Base-by-base conservation (phyloP, 1,284 basidiomycete genomes). In the Pascua guehoae region DNA sequence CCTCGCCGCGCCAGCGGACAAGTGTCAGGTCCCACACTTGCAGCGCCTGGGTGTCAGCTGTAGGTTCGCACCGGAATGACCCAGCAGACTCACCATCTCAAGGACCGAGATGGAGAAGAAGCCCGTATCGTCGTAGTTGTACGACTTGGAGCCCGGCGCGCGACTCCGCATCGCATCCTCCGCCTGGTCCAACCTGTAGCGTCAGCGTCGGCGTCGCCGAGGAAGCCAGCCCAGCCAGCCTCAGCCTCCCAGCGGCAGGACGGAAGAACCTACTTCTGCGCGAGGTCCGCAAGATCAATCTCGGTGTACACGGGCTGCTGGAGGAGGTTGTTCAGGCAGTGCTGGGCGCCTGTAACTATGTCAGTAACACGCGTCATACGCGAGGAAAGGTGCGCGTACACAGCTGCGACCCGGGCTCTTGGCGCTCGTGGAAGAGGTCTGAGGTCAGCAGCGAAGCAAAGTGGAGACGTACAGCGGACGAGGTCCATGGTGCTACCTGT, bases 41-140 rank as follows among this genome's bases (percentile, higher is more conserved):
- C 50, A 96, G 75, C 0, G 91, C 92, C 67, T 68, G 47, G 17
- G 7, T 32, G 41, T 55, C 16, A 56, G 58, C 41, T 12, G 0
- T 15, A 9, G 18, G 8, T n/a, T n/a, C n/a, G n/a, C n/a, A 7
- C 24, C 24, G 24, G 14, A 10, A 3, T 9, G 24, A 12, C 4
- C 4, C n/a, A n/a, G 53, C 4, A 32, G 24, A 32, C 24, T 4
- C 15, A 57, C 49, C 40, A 68, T 59, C 43, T 73, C 72, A 9
- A 74, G 59, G 0, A 71, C 69, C 2, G 69, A 69, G 32, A 71
- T 70, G 4, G 90, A 92, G 76, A 94, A 94, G 75, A 89, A 94
- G 1, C 91, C 91, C 85, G 89, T 89, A 71, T 93, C 91, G 66
- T 93, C 91, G 87, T 91, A 91, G 71, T 95, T 94, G 51, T 82